Percentiles rank a stretch among this genome's conserved stretches.
These are phyloP conservation scores for Ceratobasidium sp. DNA, from an alignment of 1,284 basidiomycete species.

Conservation along the genomic window DNA sequence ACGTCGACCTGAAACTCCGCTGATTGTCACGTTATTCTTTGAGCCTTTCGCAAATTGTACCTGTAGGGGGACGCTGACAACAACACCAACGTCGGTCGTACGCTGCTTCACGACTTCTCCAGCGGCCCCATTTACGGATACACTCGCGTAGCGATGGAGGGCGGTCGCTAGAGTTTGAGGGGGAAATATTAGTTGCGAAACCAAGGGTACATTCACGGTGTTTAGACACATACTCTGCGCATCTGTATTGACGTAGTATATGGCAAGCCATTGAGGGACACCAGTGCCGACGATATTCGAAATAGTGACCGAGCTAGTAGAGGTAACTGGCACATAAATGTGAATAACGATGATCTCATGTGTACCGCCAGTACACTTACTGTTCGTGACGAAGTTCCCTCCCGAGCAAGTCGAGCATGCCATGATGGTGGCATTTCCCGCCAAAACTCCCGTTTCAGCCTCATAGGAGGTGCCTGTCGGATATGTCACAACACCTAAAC, in stretches of 20 bases:
- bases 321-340: not conserved
- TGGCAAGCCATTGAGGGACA: conserved; percentile 36
- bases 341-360: not conserved
- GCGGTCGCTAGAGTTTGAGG: too few relatives aligned
- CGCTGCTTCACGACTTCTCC: conserved; percentile 19
- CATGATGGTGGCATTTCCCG: too few relatives aligned
- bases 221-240: too few relatives aligned
- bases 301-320: conserved; percentile 30
- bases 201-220: too few relatives aligned
- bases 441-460: conserved; percentile 37
- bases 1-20: conserved; percentile 42
- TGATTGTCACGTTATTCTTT: conserved; percentile 25
- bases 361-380: conserved; percentile 9
- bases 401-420: conserved; percentile 43
- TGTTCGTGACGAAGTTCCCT: conserved; percentile 34
- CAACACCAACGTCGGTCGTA: conserved; percentile 29
- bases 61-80: conserved; percentile 30
- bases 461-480: conserved; percentile 33
- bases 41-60: conserved; percentile 24
- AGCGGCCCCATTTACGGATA: conserved; percentile 36
- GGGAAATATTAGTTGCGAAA: too few relatives aligned
- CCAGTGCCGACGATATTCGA: conserved; percentile 34
- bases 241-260: conserved; percentile 39
- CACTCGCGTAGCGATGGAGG: conserved; percentile 23
- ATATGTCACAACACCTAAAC: conserved; percentile 36